A percentile compares a stretch with the other conserved stretches of the same genome.
Conservation (phyloP, 257 asterid species). For the Gentiana macrophylla region DNA sequence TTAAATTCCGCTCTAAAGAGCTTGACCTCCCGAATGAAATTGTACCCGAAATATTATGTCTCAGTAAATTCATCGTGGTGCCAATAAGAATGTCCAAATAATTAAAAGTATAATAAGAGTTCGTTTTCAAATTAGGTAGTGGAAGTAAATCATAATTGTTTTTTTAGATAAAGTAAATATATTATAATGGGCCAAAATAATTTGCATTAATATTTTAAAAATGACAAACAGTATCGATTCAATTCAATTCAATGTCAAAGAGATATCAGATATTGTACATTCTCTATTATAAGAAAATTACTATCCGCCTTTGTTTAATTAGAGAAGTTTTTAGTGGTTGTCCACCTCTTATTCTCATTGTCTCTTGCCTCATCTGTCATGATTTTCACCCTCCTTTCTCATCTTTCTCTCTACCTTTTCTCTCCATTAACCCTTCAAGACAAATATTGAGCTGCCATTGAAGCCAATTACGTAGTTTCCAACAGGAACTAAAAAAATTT, state of each 20-base stretch:
- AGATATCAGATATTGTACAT: not conserved
- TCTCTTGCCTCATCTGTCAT: slow-evolving; percentile 9
- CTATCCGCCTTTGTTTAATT: slow-evolving; percentile 15
- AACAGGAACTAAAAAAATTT: not conserved
- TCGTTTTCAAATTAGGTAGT: no score
- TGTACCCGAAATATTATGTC: no score
- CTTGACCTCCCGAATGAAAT: no score
- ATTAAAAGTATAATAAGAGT: no score
- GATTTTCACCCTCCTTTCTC: slow-evolving; percentile 1
- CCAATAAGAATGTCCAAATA: no score
- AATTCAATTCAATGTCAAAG: not conserved
- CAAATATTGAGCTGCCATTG: slow-evolving; percentile 6
- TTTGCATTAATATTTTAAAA: no score
- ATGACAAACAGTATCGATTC: no score
- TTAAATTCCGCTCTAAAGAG: no score
- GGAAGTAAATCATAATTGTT: no score
- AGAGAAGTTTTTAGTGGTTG: slow-evolving; percentile 30
- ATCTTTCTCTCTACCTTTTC: slow-evolving; percentile 2
- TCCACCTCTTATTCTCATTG: slow-evolving; percentile 23
- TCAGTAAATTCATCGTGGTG: no score
- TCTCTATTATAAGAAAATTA: slow-evolving; percentile 7
- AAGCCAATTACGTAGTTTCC: slow-evolving; percentile 3
- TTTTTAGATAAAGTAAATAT: no score
- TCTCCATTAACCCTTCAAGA: slow-evolving; percentile 4
- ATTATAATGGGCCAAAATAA: no score